Conservation (phyloP, 1,284 basidiomycete species). For the Pseudozyma pruni region DNA sequence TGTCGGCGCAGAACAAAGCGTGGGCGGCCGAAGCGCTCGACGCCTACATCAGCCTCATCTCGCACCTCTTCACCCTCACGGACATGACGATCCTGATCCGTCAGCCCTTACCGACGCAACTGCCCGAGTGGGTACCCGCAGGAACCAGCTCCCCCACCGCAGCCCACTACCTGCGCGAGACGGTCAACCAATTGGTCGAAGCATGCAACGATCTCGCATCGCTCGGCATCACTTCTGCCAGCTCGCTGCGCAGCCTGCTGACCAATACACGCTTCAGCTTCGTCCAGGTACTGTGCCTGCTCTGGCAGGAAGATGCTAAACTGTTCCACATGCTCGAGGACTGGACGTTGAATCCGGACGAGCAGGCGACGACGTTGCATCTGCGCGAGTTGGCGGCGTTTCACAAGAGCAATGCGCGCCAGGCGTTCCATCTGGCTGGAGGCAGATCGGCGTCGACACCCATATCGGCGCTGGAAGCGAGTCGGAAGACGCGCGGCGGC, state of each 20-base stretch:
- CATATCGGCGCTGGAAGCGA: constrained; percentile 21
- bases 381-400: constrained; percentile 82
- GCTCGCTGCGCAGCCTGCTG: constrained; percentile 76
- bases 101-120: constrained; percentile 69
- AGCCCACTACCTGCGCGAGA: constrained; percentile 80
- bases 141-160: constrained; percentile 85
- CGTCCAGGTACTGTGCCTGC: constrained; percentile 79
- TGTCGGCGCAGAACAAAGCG: constrained; percentile 82
- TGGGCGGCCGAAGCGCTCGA: constrained; percentile 93
- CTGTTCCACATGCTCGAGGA: constrained; percentile 86
- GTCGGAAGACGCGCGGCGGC: constrained; percentile 15
- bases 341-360: constrained; percentile 76
- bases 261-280: constrained; percentile 89
- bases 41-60: constrained; percentile 84
- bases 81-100: constrained; percentile 74
- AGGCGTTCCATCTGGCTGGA: constrained; percentile 84
- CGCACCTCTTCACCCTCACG: constrained; percentile 89
- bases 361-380: constrained; percentile 71
- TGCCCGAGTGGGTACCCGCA: constrained; percentile 77
- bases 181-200: constrained; percentile 85
- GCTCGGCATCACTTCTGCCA: constrained; percentile 77
- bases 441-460: constrained; percentile 70
- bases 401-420: constrained; percentile 82
- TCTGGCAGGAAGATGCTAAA: constrained; percentile 87
- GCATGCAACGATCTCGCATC: constrained; percentile 82